Evolutionary conservation across 352 stramenopile genomes (phyloP).

Genomic region (Phytophthora litchii): DNA sequence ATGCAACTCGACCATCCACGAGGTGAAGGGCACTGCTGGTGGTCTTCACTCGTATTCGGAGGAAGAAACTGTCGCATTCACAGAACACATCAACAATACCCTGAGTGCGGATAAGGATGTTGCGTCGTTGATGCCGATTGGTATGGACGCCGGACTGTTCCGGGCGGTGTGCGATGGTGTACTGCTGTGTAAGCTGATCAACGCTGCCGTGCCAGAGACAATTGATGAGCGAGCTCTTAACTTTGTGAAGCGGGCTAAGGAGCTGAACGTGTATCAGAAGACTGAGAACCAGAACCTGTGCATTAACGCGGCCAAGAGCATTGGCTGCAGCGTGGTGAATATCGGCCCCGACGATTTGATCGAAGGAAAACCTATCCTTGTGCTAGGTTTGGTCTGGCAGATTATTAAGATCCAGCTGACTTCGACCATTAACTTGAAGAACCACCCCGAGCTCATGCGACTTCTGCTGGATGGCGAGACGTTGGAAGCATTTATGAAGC

Average conservation of each 20-base stretch:
- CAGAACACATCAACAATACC: slow-evolving; percentile 93
- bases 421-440: slow-evolving; percentile 92
- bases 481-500: slow-evolving; percentile 90
- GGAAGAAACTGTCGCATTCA: slow-evolving; percentile 91
- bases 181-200: slow-evolving; percentile 93
- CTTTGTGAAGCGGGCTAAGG: slow-evolving; percentile 76
- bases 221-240: slow-evolving; percentile 92
- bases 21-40: slow-evolving; percentile 78
- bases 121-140: slow-evolving; percentile 71
- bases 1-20: slow-evolving; percentile 77
- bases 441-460: slow-evolving; percentile 90
- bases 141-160: slow-evolving; percentile 84
- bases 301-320: slow-evolving; percentile 93
- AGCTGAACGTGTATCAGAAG: slow-evolving; percentile 88
- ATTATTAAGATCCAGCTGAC: slow-evolving; percentile 95
- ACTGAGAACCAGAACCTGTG: slow-evolving; percentile 93
- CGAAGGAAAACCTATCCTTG: slow-evolving; percentile 86
- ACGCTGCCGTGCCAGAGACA: slow-evolving; percentile 90
- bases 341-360: slow-evolving; percentile 89
- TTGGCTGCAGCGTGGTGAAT: slow-evolving; percentile 94
- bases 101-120: slow-evolving; percentile 75
- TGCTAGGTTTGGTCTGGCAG: slow-evolving; percentile 93
- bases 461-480: slow-evolving; percentile 87
- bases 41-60: slow-evolving; percentile 90
- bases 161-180: slow-evolving; percentile 81